Percentiles rank a stretch among this genome's conserved stretches.
phyloP scores from a whole-genome alignment of 139 green algal species.

The Diplosphaera chodatii region DNA sequence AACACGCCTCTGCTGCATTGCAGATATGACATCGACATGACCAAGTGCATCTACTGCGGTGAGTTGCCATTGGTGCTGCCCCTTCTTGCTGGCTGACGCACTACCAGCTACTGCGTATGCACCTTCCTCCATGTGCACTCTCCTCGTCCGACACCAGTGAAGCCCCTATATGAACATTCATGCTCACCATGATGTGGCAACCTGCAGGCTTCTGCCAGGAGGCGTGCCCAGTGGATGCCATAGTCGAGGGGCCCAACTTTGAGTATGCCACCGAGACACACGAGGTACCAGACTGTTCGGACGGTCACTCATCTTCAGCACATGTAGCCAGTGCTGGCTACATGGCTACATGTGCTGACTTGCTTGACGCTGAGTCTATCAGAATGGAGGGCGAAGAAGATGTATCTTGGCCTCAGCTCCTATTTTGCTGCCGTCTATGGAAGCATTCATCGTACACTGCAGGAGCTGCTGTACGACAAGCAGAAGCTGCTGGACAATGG shows the following conservation, averaged over 20 bases:
- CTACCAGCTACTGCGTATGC: no score
- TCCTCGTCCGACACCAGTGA: no score
- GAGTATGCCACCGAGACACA: constrained; percentile 95
- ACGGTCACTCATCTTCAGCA: neutral
- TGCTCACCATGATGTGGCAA: neutral
- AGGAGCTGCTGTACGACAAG: constrained; percentile 99
- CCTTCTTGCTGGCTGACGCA: no score
- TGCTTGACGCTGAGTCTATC: neutral
- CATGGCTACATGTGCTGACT: no score
- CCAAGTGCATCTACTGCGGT: constrained; percentile 95
- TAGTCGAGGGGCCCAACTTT: constrained; percentile 98
- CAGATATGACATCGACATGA: constrained; percentile 99
- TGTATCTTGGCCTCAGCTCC: no score
- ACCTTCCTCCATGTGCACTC: no score
- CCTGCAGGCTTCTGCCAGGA: constrained; percentile 68
- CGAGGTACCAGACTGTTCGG: constrained; percentile 48
- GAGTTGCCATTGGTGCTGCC: no score
- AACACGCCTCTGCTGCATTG: neutral
- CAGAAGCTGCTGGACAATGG: constrained; percentile 98
- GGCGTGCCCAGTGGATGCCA: constrained; percentile 97
- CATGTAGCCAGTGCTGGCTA: no score
- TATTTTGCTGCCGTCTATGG: neutral
- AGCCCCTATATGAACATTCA: no score
- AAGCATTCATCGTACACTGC: no score
- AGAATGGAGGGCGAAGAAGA: no score